phyloP scores from a whole-genome alignment of 257 asterid species.

The Perilla frutescens region DNA sequence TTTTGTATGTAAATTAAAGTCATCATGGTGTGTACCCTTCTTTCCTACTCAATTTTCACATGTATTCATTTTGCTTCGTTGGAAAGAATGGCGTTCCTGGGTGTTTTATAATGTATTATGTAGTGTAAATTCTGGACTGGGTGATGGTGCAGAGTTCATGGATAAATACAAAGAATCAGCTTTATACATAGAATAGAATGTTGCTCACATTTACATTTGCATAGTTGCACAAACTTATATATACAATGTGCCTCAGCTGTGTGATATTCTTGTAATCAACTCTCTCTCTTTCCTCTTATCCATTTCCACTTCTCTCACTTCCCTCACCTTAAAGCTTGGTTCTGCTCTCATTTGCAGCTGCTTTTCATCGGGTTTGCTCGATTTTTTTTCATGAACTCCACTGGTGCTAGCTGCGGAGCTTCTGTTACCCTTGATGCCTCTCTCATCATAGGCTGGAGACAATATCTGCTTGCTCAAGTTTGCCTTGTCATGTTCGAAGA shows the following conservation, averaged over 20 bases:
- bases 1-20: conserved; percentile 11
- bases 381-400: conserved; percentile 24
- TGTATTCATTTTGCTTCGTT: no score
- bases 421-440: conserved; percentile 31
- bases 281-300: conserved; percentile 38
- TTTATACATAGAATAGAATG: conserved; percentile 15
- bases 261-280: conserved; percentile 37
- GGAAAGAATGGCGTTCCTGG: no score
- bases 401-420: conserved; percentile 34
- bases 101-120: no score
- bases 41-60: not conserved
- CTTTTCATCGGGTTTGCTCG: conserved; percentile 35
- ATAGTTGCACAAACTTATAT: conserved; percentile 23
- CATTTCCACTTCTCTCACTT: conserved; percentile 30
- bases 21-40: conserved; percentile 3
- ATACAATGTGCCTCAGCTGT: conserved; percentile 21
- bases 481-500: conserved; percentile 62
- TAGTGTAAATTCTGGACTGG: no score
- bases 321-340: conserved; percentile 38
- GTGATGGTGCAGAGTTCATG: not conserved
- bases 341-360: conserved; percentile 38
- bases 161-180: conserved; percentile 28
- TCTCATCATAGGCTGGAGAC: conserved; percentile 36
- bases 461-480: conserved; percentile 26
- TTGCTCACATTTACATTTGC: conserved; percentile 31